phyloP scores from a whole-genome alignment of 1,284 basidiomycete genomes.

The Naganishia liquefaciens region DNA sequence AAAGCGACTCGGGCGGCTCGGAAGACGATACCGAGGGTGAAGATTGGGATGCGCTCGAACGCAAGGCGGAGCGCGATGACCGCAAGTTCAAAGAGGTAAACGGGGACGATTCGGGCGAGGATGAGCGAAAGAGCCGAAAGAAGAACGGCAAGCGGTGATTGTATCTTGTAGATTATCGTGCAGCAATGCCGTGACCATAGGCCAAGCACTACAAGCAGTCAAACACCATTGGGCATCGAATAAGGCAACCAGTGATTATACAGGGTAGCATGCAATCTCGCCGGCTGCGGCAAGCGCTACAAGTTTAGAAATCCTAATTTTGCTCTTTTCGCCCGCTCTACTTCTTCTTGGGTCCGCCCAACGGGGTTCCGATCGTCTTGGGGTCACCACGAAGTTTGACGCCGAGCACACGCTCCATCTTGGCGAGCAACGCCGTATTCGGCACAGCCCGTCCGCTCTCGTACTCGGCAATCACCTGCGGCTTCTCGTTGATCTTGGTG shows the following conservation, averaged over 20 bases:
- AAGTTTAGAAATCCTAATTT: not conserved
- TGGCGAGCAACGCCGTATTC: constrained; percentile 82
- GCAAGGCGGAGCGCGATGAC: constrained; percentile 33
- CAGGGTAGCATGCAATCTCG: constrained; percentile 12
- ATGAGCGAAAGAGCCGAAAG: constrained; percentile 24
- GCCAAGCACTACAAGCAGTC: not conserved
- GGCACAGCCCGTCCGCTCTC: constrained; percentile 87
- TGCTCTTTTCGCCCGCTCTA: constrained; percentile 8
- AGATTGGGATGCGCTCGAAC: constrained; percentile 26
- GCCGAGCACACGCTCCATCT: constrained; percentile 85
- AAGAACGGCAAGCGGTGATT: constrained; percentile 27
- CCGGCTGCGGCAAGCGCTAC: constrained; percentile 8
- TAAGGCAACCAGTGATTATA: constrained; percentile 11
- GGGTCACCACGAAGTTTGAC: constrained; percentile 85
- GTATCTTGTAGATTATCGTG: not conserved
- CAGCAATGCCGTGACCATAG: not conserved
- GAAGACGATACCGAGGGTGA: constrained; percentile 23
- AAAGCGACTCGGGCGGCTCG: constrained; percentile 18
- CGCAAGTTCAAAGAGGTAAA: constrained; percentile 26
- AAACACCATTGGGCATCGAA: too few relatives aligned
- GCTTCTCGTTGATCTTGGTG: constrained; percentile 58
- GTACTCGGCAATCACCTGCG: constrained; percentile 65
- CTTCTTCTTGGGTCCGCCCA: constrained; percentile 43
- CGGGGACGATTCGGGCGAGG: constrained; percentile 30
- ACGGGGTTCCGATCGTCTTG: constrained; percentile 50